phyloP scores from a whole-genome alignment of 306 rosid species.

The Vigna unguiculata region DNA sequence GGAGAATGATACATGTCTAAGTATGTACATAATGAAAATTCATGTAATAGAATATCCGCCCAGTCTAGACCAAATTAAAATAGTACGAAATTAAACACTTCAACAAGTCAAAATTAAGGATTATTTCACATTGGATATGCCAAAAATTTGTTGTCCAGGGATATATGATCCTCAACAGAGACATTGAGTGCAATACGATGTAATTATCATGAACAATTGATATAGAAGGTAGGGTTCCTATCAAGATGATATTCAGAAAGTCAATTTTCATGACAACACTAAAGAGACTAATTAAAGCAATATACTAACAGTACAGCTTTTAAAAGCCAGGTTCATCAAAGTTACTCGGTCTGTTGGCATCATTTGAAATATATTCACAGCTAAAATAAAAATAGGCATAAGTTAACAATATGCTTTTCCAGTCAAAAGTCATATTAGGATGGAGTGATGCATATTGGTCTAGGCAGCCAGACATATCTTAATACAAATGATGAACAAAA shows the following conservation, averaged over 20 bases:
- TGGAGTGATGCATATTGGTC: conserved; percentile 5
- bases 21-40: conserved; percentile 10
- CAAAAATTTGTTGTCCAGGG: not conserved
- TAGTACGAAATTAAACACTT: not conserved
- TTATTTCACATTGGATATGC: conserved; percentile 4
- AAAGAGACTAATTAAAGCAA: conserved; percentile 26
- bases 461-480: not conserved
- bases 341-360: conserved; percentile 1
- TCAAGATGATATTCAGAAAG: not conserved
- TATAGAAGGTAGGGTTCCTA: not conserved
- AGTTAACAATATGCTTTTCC: not conserved
- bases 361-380: conserved; percentile 12
- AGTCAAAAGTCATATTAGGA: conserved; percentile 7
- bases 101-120: conserved; percentile 8
- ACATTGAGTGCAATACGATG: conserved; percentile 6
- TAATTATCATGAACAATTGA: conserved; percentile 18
- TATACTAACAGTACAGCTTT: conserved; percentile 7
- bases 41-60: conserved; percentile 4
- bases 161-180: conserved; percentile 3
- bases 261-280: conserved; percentile 21
- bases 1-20: conserved; percentile 12
- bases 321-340: conserved; percentile 26
- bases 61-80: not conserved
- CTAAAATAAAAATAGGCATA: conserved; percentile 17
- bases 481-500: conserved; percentile 22